Evolutionary conservation across 2,329 filamentous ascomycete genomes (phyloP).

Genomic region (Chrysoporthe austroafricana): DNA sequence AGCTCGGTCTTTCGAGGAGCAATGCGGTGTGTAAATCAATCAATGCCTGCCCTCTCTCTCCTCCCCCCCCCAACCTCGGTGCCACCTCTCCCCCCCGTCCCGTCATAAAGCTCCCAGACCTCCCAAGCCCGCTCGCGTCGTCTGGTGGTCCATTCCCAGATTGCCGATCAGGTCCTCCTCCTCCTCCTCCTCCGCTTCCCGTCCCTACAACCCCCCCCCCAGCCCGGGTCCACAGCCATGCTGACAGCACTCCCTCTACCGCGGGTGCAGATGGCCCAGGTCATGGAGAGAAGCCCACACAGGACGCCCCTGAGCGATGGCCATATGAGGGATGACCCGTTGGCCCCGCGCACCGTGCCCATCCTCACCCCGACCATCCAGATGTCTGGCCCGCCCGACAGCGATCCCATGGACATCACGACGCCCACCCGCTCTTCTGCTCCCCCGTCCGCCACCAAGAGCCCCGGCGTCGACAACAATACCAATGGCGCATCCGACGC

Average conservation of each 20-base stretch:
- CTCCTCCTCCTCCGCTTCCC: constrained; percentile 9
- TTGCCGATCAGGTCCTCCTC: constrained; percentile 16
- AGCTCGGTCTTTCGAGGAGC: constrained; percentile 21
- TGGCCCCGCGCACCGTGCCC: constrained; percentile 59
- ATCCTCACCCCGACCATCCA: constrained; percentile 61
- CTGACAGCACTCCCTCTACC: constrained; percentile 31
- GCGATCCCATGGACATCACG: constrained; percentile 65
- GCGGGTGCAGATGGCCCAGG: constrained; percentile 56
- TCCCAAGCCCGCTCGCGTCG: neutral
- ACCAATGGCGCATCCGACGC: constrained; percentile 42
- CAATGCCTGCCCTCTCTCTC: constrained; percentile 7
- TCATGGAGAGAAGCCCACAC: constrained; percentile 52
- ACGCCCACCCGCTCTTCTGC: constrained; percentile 54
- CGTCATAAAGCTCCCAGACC: neutral
- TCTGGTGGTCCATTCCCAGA: constrained; percentile 12
- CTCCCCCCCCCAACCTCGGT: neutral
- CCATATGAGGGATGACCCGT: constrained; percentile 46
- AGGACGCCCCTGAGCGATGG: constrained; percentile 46
- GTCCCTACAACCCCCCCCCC: neutral
- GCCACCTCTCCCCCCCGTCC: neutral
- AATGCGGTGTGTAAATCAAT: constrained; percentile 29
- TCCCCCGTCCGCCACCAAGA: constrained; percentile 48
- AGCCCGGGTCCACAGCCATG: constrained; percentile 14
- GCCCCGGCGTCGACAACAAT: constrained; percentile 48
- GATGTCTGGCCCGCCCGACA: constrained; percentile 61